Percentiles rank a stretch among this genome's conserved stretches.
These are phyloP conservation scores for Phalaenopsis aphrodite DNA, from an alignment of 106 monocot genomes.

Conservation along the genomic window DNA sequence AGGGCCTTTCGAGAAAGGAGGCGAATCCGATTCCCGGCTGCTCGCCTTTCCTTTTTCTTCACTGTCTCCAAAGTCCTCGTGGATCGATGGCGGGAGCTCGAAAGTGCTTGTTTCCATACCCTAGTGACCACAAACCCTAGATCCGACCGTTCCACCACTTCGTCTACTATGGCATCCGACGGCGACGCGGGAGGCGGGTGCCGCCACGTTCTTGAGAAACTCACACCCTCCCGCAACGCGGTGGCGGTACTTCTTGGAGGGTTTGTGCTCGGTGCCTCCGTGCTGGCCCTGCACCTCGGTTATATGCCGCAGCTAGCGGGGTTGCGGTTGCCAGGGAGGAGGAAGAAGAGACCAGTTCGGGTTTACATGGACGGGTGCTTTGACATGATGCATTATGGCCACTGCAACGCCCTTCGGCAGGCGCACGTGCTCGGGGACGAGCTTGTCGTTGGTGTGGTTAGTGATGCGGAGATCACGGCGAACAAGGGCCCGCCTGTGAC, in stretches of 20 bases:
- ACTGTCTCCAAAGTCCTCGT: not conserved
- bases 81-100: constrained; percentile 15
- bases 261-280: constrained; percentile 29
- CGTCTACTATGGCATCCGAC: constrained; percentile 14
- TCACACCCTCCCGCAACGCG: constrained; percentile 20
- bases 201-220: constrained; percentile 2
- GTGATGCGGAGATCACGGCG: constrained; percentile 81
- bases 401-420: constrained; percentile 90
- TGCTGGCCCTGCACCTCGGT: constrained; percentile 20
- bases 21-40: not conserved
- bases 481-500: constrained; percentile 97
- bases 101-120: not conserved
- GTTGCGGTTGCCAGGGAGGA: constrained; percentile 15
- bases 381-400: constrained; percentile 99
- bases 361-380: constrained; percentile 99
- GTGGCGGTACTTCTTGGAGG: constrained; percentile 47
- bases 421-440: constrained; percentile 80
- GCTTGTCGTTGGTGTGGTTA: constrained; percentile 91
- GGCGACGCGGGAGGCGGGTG: not conserved
- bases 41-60: not conserved
- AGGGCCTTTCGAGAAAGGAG: not conserved
- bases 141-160: not conserved
- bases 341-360: constrained; percentile 53
- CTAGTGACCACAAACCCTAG: not conserved
- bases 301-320: not conserved